phyloP scores from a whole-genome alignment of 2,329 filamentous ascomycete genomes.

The Dactylonectria estremocensis region DNA sequence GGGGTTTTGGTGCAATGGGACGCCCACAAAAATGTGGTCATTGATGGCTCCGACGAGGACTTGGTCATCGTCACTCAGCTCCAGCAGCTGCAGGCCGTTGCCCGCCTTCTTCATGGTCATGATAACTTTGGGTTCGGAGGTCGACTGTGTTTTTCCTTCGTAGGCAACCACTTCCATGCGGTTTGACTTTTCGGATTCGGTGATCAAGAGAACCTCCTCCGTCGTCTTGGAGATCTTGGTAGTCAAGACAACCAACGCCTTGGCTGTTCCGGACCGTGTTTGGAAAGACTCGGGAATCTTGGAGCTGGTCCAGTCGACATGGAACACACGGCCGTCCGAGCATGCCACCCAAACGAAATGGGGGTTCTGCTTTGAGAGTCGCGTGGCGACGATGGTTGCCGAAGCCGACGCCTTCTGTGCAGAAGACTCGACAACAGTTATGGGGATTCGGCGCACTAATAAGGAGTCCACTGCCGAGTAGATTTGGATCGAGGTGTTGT shows the following conservation, averaged over 20 bases:
- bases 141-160: slow-evolving; percentile 50
- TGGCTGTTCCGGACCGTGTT: slow-evolving; percentile 60
- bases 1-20: slow-evolving; percentile 41
- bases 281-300: slow-evolving; percentile 60
- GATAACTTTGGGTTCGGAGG: slow-evolving; percentile 53
- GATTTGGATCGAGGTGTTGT: slow-evolving; percentile 82
- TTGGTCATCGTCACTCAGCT: slow-evolving; percentile 67
- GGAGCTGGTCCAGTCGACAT: slow-evolving; percentile 70
- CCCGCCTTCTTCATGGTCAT: slow-evolving; percentile 56
- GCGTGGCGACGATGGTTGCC: slow-evolving; percentile 59
- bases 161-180: slow-evolving; percentile 63
- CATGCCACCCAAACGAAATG: slow-evolving; percentile 73
- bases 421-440: slow-evolving; percentile 54
- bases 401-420: slow-evolving; percentile 44
- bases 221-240: slow-evolving; percentile 53
- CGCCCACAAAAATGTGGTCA: slow-evolving; percentile 56
- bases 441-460: slow-evolving; percentile 79
- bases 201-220: slow-evolving; percentile 64
- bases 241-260: slow-evolving; percentile 61
- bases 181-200: slow-evolving; percentile 58
- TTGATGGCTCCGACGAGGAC: slow-evolving; percentile 65
- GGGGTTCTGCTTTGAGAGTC: slow-evolving; percentile 56
- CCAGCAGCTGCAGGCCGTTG: slow-evolving; percentile 59
- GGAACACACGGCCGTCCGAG: slow-evolving; percentile 70
- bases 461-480: slow-evolving; percentile 88